Base-by-base conservation (phyloP, 2,329 filamentous ascomycete species). In the Bipolaris bicolor region DNA sequence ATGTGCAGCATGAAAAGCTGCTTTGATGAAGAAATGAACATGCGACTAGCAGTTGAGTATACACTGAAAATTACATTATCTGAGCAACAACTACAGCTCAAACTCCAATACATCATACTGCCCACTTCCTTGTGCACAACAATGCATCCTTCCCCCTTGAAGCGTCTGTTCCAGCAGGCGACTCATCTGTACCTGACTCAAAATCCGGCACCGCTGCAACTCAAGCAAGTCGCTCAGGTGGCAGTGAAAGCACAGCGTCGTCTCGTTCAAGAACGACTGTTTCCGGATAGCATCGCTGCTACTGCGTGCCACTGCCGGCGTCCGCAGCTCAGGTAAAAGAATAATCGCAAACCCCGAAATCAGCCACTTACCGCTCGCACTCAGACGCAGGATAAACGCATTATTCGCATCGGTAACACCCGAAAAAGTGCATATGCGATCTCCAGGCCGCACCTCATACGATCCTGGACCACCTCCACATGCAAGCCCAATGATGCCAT, bases 181-280 rank as follows among this genome's bases (percentile, higher is more conserved):
- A 18, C 50, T 37, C 29, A 65, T 50, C 15, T 65, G 62, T 7
- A 22, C 20, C 1, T 52, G 34, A 11, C 51, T 57, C 11, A 65
- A 16, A 9, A 63, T 49, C 7, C 52, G 52, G 22, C 62, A 65
- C 2, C 62, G 57, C 13, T 52, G 58, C 1, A 65, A 48, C 11
- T 65, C 62, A 2, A 65, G 34, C 11, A 65, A 31, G 20, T 65
- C 62, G 10, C 52, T 55, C 41, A 65, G 33, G 15, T 61, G 52
- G n/a, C 62, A 65, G 41, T 65, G 62, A 1, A 65, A 65, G 18
- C 62, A 65, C 41, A 63, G 36, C 0, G 13, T 33, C 20, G 31
- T 46, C 5, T 60, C 33, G 5, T 13, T 20, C 13, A 34, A 24
- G 20, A 41, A 22, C 1, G 40, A 4, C 31, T 46, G 33, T 15